Evolutionary conservation across 495 filamentous ascomycete species (phyloP).

Genomic region (Neurospora sp.): DNA sequence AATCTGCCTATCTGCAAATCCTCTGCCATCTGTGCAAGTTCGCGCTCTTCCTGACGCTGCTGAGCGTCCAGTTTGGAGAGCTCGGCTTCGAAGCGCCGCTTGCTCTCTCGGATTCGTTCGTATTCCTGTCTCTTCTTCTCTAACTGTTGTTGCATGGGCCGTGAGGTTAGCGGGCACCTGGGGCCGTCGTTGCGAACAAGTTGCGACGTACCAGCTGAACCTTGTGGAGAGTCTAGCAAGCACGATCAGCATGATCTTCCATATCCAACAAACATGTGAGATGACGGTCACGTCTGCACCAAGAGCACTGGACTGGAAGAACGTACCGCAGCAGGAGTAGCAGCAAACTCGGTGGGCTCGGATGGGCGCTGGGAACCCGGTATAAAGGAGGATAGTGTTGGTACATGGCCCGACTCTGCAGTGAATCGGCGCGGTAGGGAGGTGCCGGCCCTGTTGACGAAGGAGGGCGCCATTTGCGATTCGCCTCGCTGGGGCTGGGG

Average conservation of each 20-base stretch:
- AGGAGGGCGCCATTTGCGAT: slow-evolving; percentile 51
- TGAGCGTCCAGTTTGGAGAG: slow-evolving; percentile 78
- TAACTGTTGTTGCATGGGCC: slow-evolving; percentile 43
- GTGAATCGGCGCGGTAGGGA: slow-evolving; percentile 82
- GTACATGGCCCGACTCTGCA: slow-evolving; percentile 77
- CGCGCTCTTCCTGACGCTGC: slow-evolving; percentile 66
- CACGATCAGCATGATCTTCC: slow-evolving; percentile 2
- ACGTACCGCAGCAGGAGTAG: slow-evolving; percentile 27
- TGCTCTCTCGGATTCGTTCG: slow-evolving; percentile 77
- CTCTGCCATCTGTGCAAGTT: slow-evolving; percentile 71
- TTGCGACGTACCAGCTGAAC: slow-evolving; percentile 46
- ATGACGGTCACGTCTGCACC: neutral
- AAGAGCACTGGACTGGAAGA: neutral
- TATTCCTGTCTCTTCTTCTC: slow-evolving; percentile 88
- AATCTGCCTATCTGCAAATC: slow-evolving; percentile 44
- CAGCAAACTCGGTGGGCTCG: slow-evolving; percentile 34
- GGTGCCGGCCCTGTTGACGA: slow-evolving; percentile 54
- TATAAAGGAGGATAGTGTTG: slow-evolving; percentile 65
- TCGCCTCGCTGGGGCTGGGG: slow-evolving; percentile 62
- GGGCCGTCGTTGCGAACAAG: neutral
- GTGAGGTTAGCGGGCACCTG: slow-evolving; percentile 6
- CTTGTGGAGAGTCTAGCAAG: slow-evolving; percentile 42
- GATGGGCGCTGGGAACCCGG: slow-evolving; percentile 24
- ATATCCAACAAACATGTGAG: neutral
- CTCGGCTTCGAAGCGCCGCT: slow-evolving; percentile 73